Percentiles rank a stretch among this genome's conserved stretches.
phyloP scores from a whole-genome alignment of 106 monocot genomes.

The Hemerocallis citrina region DNA sequence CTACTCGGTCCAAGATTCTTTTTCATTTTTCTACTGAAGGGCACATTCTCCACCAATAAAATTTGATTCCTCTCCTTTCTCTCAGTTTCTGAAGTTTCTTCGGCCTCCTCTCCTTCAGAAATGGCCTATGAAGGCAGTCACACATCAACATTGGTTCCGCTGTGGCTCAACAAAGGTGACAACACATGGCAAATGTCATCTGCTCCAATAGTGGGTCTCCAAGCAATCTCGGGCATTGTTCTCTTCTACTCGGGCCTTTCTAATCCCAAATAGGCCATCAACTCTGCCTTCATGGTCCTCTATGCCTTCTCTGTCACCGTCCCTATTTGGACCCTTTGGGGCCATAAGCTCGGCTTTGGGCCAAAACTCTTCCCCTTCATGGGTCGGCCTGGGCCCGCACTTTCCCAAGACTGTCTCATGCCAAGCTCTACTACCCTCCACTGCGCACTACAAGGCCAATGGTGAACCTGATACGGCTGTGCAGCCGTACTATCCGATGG shows the following conservation, averaged over 20 bases:
- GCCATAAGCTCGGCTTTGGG: background rate
- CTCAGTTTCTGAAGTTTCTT: too few relatives aligned
- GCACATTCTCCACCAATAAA: too few relatives aligned
- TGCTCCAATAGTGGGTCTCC: slow-evolving; percentile 29
- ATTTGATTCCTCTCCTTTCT: too few relatives aligned
- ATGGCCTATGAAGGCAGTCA: too few relatives aligned
- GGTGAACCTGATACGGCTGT: slow-evolving; percentile 14
- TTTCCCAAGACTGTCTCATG: slow-evolving; percentile 14
- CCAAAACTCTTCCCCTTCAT: background rate
- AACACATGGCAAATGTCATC: slow-evolving; percentile 36
- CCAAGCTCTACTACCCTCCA: slow-evolving; percentile 21
- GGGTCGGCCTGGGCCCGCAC: background rate
- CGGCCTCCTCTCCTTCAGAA: too few relatives aligned
- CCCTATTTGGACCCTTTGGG: background rate
- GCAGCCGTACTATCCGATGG: background rate
- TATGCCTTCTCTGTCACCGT: slow-evolving; percentile 22
- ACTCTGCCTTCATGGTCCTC: slow-evolving; percentile 40
- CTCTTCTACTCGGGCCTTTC: slow-evolving; percentile 29
- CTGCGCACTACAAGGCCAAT: slow-evolving; percentile 5
- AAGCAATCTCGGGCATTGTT: slow-evolving; percentile 29
- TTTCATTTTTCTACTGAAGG: too few relatives aligned
- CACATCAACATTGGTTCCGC: slow-evolving; percentile 25
- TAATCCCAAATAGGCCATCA: slow-evolving; percentile 35
- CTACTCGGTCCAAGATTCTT: too few relatives aligned
- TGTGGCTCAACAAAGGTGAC: slow-evolving; percentile 42